These are phyloP conservation scores for Pseudevernia furfuracea DNA, from an alignment of 495 filamentous ascomycete species.

Conservation along the genomic window DNA sequence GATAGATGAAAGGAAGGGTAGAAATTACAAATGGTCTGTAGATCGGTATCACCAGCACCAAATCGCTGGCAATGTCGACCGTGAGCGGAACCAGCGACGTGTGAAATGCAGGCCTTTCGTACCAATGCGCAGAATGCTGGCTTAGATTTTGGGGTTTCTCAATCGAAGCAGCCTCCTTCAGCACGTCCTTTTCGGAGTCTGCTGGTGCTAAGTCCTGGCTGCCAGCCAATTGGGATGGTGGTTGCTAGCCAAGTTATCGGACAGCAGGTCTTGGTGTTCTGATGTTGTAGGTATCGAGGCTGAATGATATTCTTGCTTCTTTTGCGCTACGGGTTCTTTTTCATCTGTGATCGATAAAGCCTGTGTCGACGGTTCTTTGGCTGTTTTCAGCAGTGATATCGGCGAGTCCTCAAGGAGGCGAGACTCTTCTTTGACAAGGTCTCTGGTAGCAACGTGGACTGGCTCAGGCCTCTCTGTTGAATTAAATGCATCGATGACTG, in stretches of 20 bases:
- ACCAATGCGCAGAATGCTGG: neutral
- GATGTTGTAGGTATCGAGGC: neutral
- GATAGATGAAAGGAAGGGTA: too few species aligned
- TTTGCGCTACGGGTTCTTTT: slow-evolving; percentile 6
- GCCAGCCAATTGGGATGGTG: neutral
- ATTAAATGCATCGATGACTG: slow-evolving; percentile 28
- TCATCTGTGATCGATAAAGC: slow-evolving; percentile 27
- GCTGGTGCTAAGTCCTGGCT: neutral
- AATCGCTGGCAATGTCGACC: neutral
- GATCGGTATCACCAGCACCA: neutral
- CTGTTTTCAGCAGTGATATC: slow-evolving; percentile 22
- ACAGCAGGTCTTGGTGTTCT: neutral
- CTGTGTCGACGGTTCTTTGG: slow-evolving; percentile 24
- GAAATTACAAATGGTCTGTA: neutral
- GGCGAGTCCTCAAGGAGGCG: slow-evolving; percentile 22
- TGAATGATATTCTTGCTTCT: slow-evolving; percentile 1
- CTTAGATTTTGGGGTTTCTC: neutral
- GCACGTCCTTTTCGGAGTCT: neutral
- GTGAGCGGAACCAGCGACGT: neutral
- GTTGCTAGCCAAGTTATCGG: neutral
- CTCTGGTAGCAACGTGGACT: slow-evolving; percentile 7
- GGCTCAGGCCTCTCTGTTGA: slow-evolving; percentile 7
- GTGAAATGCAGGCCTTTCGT: neutral
- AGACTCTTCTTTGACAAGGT: slow-evolving; percentile 7
- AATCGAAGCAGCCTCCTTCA: neutral